Evolutionary conservation across 345 rosid genomes (phyloP).

Genomic region (Eucalyptus sp.): DNA sequence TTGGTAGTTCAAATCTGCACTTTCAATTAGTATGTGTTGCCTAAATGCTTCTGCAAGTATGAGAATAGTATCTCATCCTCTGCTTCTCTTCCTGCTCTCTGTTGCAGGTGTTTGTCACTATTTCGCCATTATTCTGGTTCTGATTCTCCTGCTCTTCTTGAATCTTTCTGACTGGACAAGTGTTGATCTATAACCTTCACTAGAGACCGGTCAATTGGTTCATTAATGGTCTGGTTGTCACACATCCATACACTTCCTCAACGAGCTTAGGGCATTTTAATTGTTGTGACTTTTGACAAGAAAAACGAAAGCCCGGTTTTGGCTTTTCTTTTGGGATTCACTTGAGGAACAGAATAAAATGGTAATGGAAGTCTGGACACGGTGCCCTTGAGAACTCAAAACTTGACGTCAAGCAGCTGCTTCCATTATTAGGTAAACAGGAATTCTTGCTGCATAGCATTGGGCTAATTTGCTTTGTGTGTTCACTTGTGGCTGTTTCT

Average conservation of each 20-base stretch:
- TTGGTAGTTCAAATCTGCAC: neutral
- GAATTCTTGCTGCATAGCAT: neutral
- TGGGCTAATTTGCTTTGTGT: neutral
- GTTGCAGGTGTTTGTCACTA: neutral
- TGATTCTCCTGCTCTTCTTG: neutral
- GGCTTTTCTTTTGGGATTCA: neutral
- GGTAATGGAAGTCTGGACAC: neutral
- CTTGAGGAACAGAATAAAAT: neutral
- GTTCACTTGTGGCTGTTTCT: neutral
- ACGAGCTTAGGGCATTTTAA: neutral
- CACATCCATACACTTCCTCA: neutral
- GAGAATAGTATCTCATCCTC: neutral
- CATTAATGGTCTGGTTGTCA: neutral
- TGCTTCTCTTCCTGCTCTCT: neutral
- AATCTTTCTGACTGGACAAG: neutral
- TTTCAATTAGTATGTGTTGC: neutral
- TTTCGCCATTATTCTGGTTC: neutral
- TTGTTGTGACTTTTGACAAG: neutral
- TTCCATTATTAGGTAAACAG: neutral
- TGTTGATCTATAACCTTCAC: neutral
- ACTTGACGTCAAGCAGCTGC: neutral
- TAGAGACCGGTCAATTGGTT: neutral
- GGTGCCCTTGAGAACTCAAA: neutral
- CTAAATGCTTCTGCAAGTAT: neutral
- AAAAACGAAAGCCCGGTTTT: neutral